Conservation (phyloP, 371 early-diverging fungal genomes). For the Mucor lusitanicus region DNA sequence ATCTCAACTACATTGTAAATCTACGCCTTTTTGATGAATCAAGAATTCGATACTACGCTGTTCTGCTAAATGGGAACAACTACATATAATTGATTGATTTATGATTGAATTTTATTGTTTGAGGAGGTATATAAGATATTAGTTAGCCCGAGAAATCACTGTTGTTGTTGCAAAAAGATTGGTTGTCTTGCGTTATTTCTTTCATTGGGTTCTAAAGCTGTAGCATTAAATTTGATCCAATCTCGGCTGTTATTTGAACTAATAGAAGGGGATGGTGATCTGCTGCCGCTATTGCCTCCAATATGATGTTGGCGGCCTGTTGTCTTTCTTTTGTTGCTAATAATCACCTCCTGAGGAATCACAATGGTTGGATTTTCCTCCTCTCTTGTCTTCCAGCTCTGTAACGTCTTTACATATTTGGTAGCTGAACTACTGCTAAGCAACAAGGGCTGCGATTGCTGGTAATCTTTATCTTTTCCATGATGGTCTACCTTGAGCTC, state of each 20-base stretch:
- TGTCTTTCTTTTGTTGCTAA: background rate
- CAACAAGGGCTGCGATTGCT: background rate
- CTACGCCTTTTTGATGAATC: too few species aligned
- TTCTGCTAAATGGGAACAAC: too few species aligned
- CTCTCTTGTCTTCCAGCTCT: slow-evolving; percentile 13
- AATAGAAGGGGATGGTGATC: background rate
- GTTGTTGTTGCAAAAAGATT: background rate
- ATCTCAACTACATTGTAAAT: too few species aligned
- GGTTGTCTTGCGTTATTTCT: background rate
- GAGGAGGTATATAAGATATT: too few species aligned
- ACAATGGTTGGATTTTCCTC: slow-evolving; percentile 12
- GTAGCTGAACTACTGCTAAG: background rate
- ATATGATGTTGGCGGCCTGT: background rate
- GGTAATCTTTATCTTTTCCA: background rate
- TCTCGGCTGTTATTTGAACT: background rate
- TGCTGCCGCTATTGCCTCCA: background rate
- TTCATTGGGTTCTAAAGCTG: background rate
- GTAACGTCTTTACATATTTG: slow-evolving; percentile 11
- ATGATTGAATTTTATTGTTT: too few species aligned
- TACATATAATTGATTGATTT: too few species aligned
- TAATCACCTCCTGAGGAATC: slow-evolving; percentile 5
- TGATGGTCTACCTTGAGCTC: background rate
- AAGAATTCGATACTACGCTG: too few species aligned
- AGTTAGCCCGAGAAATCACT: background rate
- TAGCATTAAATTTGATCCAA: background rate